These are phyloP conservation scores for Solanum hybrid DNA, from an alignment of 305 asterid species.

Conservation along the genomic window DNA sequence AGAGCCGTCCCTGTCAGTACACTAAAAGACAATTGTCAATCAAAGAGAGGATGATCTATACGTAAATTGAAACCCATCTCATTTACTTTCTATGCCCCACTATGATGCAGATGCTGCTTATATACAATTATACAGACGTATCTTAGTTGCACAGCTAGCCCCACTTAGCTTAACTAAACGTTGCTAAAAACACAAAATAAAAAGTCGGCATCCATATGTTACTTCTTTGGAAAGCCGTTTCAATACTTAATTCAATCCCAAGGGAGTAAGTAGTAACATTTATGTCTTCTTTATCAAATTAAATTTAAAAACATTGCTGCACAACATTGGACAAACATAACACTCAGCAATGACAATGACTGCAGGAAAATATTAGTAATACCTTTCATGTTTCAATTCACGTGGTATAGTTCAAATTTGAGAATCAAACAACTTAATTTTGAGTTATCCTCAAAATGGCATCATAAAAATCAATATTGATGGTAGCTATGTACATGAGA, in stretches of 20 bases:
- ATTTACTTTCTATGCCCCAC: not conserved
- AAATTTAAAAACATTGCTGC: not conserved
- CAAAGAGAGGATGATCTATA: not conserved
- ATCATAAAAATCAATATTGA: too few relatives aligned
- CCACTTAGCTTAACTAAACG: not conserved
- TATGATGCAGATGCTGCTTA: not conserved
- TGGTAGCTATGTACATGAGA: too few relatives aligned
- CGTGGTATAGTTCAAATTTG: too few relatives aligned
- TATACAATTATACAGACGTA: not conserved
- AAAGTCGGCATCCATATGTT: not conserved
- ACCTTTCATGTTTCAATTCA: not conserved
- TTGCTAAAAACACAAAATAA: not conserved
- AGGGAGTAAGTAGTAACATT: too few relatives aligned
- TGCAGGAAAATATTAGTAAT: not conserved
- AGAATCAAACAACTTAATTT: too few relatives aligned
- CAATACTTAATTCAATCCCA: not conserved
- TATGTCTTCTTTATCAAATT: not conserved
- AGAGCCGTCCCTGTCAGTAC: too few relatives aligned
- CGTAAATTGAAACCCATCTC: not conserved
- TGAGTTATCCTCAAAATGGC: too few relatives aligned
- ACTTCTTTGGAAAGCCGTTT: not conserved
- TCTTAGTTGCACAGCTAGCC: not conserved
- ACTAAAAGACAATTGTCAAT: not conserved
- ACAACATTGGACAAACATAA: slow-evolving; percentile 1
- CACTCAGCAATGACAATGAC: not conserved